Conservation (phyloP, 2,329 filamentous ascomycete genomes). For the Pyrenochaeta sp. region DNA sequence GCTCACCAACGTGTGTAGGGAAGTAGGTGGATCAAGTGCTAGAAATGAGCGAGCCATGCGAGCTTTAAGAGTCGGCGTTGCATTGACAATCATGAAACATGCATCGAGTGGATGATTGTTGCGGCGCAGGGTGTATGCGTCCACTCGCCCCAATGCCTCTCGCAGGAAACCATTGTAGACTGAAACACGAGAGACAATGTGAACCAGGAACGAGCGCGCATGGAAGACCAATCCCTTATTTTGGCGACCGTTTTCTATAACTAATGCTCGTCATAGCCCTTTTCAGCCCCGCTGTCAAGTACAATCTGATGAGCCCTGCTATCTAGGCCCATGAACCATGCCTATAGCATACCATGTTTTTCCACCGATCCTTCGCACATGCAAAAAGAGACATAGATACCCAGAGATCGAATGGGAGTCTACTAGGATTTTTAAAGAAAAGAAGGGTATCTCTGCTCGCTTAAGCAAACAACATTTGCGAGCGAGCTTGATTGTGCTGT, state of each 20-base stretch:
- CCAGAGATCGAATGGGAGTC: slow-evolving; percentile 14
- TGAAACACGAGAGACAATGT: slow-evolving; percentile 37
- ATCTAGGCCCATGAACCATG: slow-evolving; percentile 25
- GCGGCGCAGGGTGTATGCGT: slow-evolving; percentile 32
- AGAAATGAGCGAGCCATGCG: slow-evolving; percentile 14
- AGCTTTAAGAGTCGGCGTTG: slow-evolving; percentile 23
- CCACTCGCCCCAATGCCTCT: slow-evolving; percentile 28
- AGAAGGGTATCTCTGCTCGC: slow-evolving; percentile 51
- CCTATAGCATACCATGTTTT: slow-evolving; percentile 24
- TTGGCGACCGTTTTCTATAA: slow-evolving; percentile 43
- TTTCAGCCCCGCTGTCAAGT: slow-evolving; percentile 44
- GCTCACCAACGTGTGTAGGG: slow-evolving; percentile 12
- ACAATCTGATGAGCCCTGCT: slow-evolving; percentile 40
- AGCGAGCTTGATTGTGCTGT: slow-evolving; percentile 45
- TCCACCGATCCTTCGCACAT: slow-evolving; percentile 26
- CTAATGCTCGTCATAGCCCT: slow-evolving; percentile 44
- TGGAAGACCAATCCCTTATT: slow-evolving; percentile 35
- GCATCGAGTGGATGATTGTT: slow-evolving; percentile 23
- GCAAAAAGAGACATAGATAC: slow-evolving; percentile 23
- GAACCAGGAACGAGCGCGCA: slow-evolving; percentile 15
- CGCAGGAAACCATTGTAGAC: slow-evolving; percentile 17
- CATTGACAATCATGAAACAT: slow-evolving; percentile 39
- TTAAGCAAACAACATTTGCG: slow-evolving; percentile 45
- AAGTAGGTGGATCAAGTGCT: slow-evolving; percentile 4
- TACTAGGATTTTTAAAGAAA: slow-evolving; percentile 26